Evolutionary conservation across 768 basidiomycete genomes (phyloP).

Genomic region (Suillus subaureus): DNA sequence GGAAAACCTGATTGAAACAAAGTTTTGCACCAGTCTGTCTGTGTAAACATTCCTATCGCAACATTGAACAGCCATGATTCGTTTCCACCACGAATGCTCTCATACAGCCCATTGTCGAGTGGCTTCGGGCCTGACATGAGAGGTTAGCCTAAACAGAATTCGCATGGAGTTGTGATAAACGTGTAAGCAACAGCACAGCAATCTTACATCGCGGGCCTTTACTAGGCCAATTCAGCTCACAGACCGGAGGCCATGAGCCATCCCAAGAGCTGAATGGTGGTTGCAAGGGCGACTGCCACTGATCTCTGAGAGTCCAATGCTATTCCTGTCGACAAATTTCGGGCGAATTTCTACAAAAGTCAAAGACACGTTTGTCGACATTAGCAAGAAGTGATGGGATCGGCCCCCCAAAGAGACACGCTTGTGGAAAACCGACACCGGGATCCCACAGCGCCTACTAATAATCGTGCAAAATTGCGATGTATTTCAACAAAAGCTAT

Average conservation of each 20-base stretch:
- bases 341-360: conserved; percentile 4
- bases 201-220: background rate
- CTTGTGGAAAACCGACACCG: conserved; percentile 19
- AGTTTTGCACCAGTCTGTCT: background rate
- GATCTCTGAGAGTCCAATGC: conserved; percentile 14
- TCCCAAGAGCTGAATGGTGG: conserved; percentile 1
- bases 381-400: conserved; percentile 12
- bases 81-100: background rate
- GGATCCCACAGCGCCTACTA: conserved; percentile 11
- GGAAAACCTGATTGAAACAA: background rate
- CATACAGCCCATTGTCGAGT: background rate
- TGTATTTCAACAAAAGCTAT: background rate
- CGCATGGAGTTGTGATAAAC: conserved; percentile 13
- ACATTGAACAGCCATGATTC: background rate
- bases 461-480: conserved; percentile 5
- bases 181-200: background rate
- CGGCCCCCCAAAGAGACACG: conserved; percentile 15
- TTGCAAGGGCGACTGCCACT: conserved; percentile 10
- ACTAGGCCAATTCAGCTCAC: conserved; percentile 5
- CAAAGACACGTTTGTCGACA: conserved; percentile 17
- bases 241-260: conserved; percentile 5
- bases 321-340: conserved; percentile 17
- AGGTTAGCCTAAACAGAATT: conserved; percentile 10
- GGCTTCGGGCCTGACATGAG: conserved; percentile 14
- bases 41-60: conserved; percentile 4